phyloP scores from a whole-genome alignment of 495 filamentous ascomycete species.

The Penicillium crystallinum region DNA sequence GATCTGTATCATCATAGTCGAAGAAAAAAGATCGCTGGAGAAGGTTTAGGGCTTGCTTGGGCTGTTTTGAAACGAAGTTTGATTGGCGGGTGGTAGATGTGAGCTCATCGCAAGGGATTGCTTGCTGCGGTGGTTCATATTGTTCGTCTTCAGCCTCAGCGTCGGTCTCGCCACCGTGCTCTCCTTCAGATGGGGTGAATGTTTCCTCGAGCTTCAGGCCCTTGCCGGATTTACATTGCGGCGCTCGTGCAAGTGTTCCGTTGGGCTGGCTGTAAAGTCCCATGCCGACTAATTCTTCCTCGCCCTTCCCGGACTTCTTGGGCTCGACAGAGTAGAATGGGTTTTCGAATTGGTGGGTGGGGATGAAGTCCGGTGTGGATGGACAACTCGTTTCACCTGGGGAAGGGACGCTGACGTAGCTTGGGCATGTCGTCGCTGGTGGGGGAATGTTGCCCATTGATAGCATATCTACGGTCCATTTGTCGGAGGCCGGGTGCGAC shows the following conservation, averaged over 20 bases:
- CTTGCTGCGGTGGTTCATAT: constrained; percentile 9
- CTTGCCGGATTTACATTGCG: constrained; percentile 50
- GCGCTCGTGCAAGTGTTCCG: constrained; percentile 43
- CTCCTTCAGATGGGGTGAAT: constrained; percentile 69
- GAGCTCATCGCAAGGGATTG: neutral
- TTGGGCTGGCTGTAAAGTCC: constrained; percentile 72
- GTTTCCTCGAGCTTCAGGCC: constrained; percentile 80
- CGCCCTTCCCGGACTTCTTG: constrained; percentile 35
- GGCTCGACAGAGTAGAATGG: constrained; percentile 10
- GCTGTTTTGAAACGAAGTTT: constrained; percentile 19
- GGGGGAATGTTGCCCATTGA: constrained; percentile 36
- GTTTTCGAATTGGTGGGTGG: constrained; percentile 41
- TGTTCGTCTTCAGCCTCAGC: constrained; percentile 35
- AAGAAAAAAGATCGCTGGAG: constrained; percentile 47
- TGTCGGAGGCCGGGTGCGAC: constrained; percentile 25
- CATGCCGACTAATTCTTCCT: constrained; percentile 76
- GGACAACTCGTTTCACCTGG: constrained; percentile 44
- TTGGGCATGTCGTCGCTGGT: constrained; percentile 27
- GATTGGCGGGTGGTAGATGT: constrained; percentile 8
- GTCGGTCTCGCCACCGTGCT: constrained; percentile 50
- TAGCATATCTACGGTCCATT: constrained; percentile 38
- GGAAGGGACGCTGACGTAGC: constrained; percentile 39
- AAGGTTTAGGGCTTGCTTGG: constrained; percentile 31
- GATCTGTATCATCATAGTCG: constrained; percentile 34
- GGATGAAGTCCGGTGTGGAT: constrained; percentile 57